phyloP scores from a whole-genome alignment of 192 early-diverging fungal genomes.

The Mortierella alpina region DNA sequence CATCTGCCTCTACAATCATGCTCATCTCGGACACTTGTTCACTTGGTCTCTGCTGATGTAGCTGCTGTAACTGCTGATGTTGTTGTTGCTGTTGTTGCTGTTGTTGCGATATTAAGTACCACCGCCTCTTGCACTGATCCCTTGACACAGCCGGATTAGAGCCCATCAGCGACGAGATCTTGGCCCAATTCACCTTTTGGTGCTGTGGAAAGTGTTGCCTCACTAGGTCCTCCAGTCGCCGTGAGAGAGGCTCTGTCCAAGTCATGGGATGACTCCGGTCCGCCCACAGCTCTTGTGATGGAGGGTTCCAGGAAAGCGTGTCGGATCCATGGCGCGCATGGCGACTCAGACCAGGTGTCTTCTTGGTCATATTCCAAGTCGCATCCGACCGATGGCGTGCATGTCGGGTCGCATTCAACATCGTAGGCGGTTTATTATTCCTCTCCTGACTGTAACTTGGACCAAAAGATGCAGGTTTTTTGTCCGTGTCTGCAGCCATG shows the following conservation, averaged over 20 bases:
- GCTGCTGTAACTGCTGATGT: too few species aligned
- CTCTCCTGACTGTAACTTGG: too few species aligned
- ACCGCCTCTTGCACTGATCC: conserved; percentile 47
- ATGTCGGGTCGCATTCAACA: neutral
- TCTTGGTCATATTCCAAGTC: too few species aligned
- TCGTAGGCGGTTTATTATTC: neutral
- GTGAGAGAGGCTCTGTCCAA: conserved; percentile 36
- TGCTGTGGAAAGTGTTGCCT: conserved; percentile 26
- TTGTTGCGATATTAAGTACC: conserved; percentile 33
- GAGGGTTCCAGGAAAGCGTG: neutral
- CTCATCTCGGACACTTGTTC: too few species aligned
- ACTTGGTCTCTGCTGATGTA: too few species aligned
- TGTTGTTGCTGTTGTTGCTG: neutral
- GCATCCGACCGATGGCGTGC: conserved; percentile 1
- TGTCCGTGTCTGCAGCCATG: too few species aligned
- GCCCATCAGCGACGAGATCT: conserved; percentile 35
- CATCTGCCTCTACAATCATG: too few species aligned
- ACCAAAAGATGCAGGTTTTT: too few species aligned
- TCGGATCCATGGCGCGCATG: conserved; percentile 20
- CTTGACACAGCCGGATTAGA: conserved; percentile 14
- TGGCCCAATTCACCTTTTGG: conserved; percentile 39
- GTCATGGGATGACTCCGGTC: conserved; percentile 37
- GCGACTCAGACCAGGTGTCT: neutral
- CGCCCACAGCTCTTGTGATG: neutral
- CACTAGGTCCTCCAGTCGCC: conserved; percentile 24